phyloP scores from a whole-genome alignment of 164 flowering plant genomes.

The Tetracentron sinense region DNA sequence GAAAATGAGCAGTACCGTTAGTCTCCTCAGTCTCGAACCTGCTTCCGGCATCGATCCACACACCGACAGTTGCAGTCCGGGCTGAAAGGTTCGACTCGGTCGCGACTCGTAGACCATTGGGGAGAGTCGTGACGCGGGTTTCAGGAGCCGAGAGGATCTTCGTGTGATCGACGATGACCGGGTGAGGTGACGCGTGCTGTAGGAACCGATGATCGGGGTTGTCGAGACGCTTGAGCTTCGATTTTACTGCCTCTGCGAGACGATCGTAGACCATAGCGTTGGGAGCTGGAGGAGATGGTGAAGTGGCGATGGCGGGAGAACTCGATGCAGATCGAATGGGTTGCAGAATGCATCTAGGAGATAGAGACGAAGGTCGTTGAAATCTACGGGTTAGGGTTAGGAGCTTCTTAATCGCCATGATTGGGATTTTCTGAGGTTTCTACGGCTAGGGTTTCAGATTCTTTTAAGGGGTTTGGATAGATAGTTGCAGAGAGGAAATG shows the following conservation, averaged over 20 bases:
- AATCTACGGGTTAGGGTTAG: slow-evolving; percentile 22
- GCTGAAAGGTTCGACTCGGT: slow-evolving; percentile 44
- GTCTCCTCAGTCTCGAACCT: slow-evolving; percentile 48
- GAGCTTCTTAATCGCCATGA: slow-evolving; percentile 27
- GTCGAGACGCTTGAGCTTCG: slow-evolving; percentile 34
- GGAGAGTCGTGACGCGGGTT: slow-evolving; percentile 45
- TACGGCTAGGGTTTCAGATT: slow-evolving; percentile 12
- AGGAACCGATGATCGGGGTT: slow-evolving; percentile 42
- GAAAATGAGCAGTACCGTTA: slow-evolving; percentile 50
- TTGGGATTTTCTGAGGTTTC: background rate
- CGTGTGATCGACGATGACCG: slow-evolving; percentile 31
- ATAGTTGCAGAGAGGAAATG: background rate
- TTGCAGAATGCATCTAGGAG: slow-evolving; percentile 8
- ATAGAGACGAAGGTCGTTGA: slow-evolving; percentile 10
- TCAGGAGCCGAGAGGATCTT: slow-evolving; percentile 38
- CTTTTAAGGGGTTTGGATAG: background rate
- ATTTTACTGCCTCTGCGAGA: slow-evolving; percentile 30
- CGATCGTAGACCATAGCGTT: slow-evolving; percentile 37
- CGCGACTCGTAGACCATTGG: slow-evolving; percentile 46
- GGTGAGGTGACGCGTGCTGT: slow-evolving; percentile 37
- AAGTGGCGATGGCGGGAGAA: slow-evolving; percentile 15
- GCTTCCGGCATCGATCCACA: slow-evolving; percentile 55
- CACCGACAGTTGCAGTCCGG: slow-evolving; percentile 50
- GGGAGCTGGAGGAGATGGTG: slow-evolving; percentile 21
- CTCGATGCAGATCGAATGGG: slow-evolving; percentile 22